These are phyloP conservation scores for Globisporangium takayamanum DNA, from an alignment of 352 stramenopile genomes.

Conservation along the genomic window DNA sequence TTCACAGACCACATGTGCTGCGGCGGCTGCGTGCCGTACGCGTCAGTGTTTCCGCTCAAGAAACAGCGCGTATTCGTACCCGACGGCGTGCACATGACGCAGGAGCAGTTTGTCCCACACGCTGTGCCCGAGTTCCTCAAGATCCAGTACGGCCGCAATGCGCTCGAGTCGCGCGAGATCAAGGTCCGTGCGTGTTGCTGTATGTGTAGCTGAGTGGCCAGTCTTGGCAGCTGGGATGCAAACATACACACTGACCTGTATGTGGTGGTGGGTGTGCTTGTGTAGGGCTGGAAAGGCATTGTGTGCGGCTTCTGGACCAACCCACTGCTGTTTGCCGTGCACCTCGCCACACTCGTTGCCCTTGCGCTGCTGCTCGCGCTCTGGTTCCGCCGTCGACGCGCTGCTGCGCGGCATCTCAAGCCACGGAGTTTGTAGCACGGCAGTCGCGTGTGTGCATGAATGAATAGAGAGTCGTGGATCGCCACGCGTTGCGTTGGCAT, in stretches of 20 bases:
- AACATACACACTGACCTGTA: not conserved
- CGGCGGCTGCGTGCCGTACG: slow-evolving; percentile 55
- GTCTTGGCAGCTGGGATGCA: not conserved
- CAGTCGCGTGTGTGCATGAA: too few species aligned
- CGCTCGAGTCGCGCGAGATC: slow-evolving; percentile 56
- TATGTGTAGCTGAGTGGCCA: slow-evolving; percentile 2
- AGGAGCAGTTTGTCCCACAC: slow-evolving; percentile 51
- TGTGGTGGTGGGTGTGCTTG: not conserved
- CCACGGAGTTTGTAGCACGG: slow-evolving; percentile 27
- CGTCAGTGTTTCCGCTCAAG: slow-evolving; percentile 57
- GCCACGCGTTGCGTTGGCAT: too few species aligned
- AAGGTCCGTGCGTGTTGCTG: slow-evolving; percentile 38
- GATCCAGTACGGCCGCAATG: slow-evolving; percentile 60
- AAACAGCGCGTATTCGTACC: slow-evolving; percentile 34
- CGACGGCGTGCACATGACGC: slow-evolving; percentile 34
- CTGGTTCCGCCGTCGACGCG: slow-evolving; percentile 30
- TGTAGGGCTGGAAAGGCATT: slow-evolving; percentile 70
- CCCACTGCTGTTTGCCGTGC: slow-evolving; percentile 51
- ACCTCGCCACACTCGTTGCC: slow-evolving; percentile 36
- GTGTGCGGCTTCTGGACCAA: slow-evolving; percentile 74
- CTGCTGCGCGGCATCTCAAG: slow-evolving; percentile 21
- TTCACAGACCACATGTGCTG: slow-evolving; percentile 73
- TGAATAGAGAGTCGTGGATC: too few species aligned
- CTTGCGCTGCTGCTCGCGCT: slow-evolving; percentile 29
- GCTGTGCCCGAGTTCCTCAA: slow-evolving; percentile 50